Base-by-base conservation (phyloP, 2,329 filamentous ascomycete genomes). In the Epichloe aotearoae region DNA sequence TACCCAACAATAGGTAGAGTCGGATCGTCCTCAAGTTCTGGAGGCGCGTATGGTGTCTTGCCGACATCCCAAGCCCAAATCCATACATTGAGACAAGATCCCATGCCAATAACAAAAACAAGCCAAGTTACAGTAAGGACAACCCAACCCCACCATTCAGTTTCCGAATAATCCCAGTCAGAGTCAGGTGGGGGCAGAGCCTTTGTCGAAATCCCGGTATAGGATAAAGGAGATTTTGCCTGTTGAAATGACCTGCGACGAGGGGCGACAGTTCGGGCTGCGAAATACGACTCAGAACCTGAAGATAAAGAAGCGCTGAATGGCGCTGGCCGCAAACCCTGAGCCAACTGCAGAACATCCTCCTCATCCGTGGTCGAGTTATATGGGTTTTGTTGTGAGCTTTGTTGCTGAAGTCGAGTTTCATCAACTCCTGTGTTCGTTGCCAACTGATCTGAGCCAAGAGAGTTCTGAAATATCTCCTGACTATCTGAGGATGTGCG, bases 1-100 rank as follows among this genome's bases (percentile, higher is more conserved):
- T 98, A 98, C 10, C 94, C 93, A 11, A 93, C 87, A 61, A 98
- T 95, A 3, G 93, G 93, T 59, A 98, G 69, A 2, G 91, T 97
- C 6, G 86, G 84, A 67, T 98, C 93, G 66, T 97, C 89, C 66
- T 96, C 90, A 42, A 97, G 74, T 69, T 97, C 91, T 3, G 91
- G 91, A 47, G 91, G 91, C 50, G 91, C 91, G 67, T 95, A 95
- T 0, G 91, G 91, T 36, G 89, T 96, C 66, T 91, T 89, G 44
- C 91, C 91, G 2, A 97, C 91, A 70, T 97, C 91, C 93, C 93
- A 98, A 2, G 93, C 93, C 93, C 93, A 98, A 66, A 84, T 93
- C 93, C 93, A 98, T 20, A 97, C 82, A 20, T 86, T 91, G 44
- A 97, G 76, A 65, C 89, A 96, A 47, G 87, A 95, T 49, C 93